Percentiles rank a stretch among this genome's conserved stretches.
phyloP scores from a whole-genome alignment of 495 filamentous ascomycete genomes.

The Achaetomiella virescens region DNA sequence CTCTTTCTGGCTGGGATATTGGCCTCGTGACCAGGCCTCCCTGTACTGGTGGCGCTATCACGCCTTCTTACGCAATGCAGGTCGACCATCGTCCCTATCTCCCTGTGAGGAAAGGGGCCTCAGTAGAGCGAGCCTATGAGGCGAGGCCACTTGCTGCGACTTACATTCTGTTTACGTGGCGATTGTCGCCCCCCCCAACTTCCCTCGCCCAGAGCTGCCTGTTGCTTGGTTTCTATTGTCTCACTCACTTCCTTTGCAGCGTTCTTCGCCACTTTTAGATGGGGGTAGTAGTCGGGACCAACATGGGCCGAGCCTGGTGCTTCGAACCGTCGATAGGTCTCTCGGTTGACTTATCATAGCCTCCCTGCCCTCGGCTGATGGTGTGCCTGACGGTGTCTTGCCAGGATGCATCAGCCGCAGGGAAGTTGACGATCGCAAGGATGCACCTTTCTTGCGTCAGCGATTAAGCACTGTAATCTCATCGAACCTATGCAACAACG shows the following conservation, averaged over 20 bases:
- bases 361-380: constrained; percentile 1
- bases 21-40: constrained; percentile 13
- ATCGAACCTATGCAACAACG: neutral
- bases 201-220: neutral
- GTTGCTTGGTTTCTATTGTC: constrained; percentile 14
- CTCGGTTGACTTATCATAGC: constrained; percentile 12
- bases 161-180: constrained; percentile 27
- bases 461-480: neutral
- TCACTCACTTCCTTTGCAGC: neutral
- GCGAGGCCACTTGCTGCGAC: neutral
- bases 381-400: constrained; percentile 8
- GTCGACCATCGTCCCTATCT: constrained; percentile 1
- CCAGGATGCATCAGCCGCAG: neutral
- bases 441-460: constrained; percentile 12
- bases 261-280: neutral
- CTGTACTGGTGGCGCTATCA: constrained; percentile 21
- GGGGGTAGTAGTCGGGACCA: constrained; percentile 3
- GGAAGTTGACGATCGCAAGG: constrained; percentile 5
- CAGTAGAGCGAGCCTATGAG: constrained; percentile 6
- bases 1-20: neutral
- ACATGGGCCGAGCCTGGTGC: constrained; percentile 8
- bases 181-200: constrained; percentile 18
- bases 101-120: neutral
- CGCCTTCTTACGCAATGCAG: constrained; percentile 23
- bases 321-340: neutral